These are phyloP conservation scores for Thalassiosira ordinaria DNA, from an alignment of 352 stramenopile species.

Conservation along the genomic window DNA sequence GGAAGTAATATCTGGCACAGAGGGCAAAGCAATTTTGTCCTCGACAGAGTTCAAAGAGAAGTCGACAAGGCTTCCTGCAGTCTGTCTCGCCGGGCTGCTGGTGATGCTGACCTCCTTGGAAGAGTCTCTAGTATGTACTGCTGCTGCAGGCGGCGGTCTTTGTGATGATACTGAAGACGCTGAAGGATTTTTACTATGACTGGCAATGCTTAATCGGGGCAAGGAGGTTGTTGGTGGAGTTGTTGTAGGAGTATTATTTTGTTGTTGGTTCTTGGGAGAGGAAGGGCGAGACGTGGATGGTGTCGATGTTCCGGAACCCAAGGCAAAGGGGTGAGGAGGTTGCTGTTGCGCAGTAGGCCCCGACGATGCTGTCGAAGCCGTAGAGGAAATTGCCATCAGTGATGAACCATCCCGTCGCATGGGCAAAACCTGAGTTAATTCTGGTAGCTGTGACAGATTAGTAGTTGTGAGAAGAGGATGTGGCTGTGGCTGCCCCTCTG, in stretches of 20 bases:
- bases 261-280: constrained; percentile 18
- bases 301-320: constrained; percentile 14
- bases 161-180: too few relatives aligned
- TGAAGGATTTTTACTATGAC: not conserved
- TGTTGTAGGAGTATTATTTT: constrained; percentile 30
- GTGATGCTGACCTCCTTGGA: too few relatives aligned
- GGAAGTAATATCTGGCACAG: constrained; percentile 1
- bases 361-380: not conserved
- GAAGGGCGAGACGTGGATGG: constrained; percentile 20
- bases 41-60: too few relatives aligned
- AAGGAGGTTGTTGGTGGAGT: constrained; percentile 26
- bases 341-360: not conserved
- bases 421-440: constrained; percentile 2
- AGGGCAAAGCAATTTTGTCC: too few relatives aligned
- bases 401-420: constrained; percentile 11
- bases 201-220: not conserved
- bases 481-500: constrained; percentile 14
- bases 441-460: constrained; percentile 20
- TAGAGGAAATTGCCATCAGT: not conserved
- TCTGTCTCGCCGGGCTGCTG: too few relatives aligned
- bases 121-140: too few relatives aligned
- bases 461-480: constrained; percentile 24
- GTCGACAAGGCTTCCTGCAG: too few relatives aligned
- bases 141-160: too few relatives aligned
- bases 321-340: constrained; percentile 12